These are phyloP conservation scores for Hypoxylon fuscum DNA, from an alignment of 495 filamentous ascomycete genomes.

Conservation along the genomic window DNA sequence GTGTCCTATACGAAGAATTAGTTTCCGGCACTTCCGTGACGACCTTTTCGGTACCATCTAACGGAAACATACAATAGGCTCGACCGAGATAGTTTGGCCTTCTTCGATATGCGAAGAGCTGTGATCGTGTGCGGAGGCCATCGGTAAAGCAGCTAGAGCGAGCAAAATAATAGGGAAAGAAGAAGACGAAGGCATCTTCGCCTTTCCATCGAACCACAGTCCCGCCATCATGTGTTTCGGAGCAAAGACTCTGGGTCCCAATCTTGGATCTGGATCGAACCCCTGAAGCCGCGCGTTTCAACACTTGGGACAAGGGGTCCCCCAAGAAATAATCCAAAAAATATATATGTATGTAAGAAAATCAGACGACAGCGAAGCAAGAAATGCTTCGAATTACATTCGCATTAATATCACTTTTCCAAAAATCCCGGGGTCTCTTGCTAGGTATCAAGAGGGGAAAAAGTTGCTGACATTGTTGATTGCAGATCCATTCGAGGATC, in stretches of 20 bases:
- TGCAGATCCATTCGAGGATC: conserved; percentile 1
- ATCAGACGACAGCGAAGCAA: not conserved
- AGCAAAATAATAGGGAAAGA: conserved; percentile 28
- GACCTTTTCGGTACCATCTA: not conserved
- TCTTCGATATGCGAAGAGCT: conserved; percentile 77
- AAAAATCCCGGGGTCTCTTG: conserved; percentile 1
- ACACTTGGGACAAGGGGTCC: conserved; percentile 19
- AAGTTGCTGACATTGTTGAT: conserved; percentile 24
- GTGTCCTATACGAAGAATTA: conserved; percentile 65
- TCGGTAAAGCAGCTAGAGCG: conserved; percentile 42
- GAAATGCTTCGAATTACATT: not conserved
- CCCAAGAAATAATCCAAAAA: conserved; percentile 10
- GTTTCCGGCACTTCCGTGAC: conserved; percentile 20
- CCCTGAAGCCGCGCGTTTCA: conserved; percentile 33
- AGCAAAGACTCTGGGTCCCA: conserved; percentile 14
- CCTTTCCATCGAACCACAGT: conserved; percentile 8
- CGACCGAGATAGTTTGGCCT: conserved; percentile 75
- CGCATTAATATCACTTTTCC: not conserved
- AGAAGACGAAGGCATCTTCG: conserved; percentile 29
- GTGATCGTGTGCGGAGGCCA: conserved; percentile 74
- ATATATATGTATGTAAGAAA: no score
- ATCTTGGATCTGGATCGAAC: conserved; percentile 24
- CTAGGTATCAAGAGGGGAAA: not conserved
- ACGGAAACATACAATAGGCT: conserved; percentile 79
- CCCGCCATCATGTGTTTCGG: conserved; percentile 30